Conservation (phyloP, 2,329 filamentous ascomycete species). For the Ceratocystis diversiconidia region DNA sequence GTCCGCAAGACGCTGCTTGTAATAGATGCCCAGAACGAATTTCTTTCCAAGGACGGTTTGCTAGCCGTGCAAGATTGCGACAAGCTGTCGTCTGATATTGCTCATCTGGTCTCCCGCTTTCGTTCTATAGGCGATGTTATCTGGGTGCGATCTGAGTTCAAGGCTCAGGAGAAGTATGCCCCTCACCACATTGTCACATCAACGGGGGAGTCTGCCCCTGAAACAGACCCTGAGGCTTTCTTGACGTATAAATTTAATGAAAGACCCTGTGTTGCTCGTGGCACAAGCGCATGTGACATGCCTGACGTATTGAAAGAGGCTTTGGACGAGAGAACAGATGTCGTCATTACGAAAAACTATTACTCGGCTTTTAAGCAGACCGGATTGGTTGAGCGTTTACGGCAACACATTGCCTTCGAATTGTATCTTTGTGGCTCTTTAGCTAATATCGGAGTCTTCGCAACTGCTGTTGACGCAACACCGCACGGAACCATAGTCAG, state of each 20-base stretch:
- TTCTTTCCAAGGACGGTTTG: slow-evolving; percentile 53
- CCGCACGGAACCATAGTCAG: slow-evolving; percentile 78
- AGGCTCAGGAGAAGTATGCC: slow-evolving; percentile 34
- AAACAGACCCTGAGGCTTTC: slow-evolving; percentile 33
- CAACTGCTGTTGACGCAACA: slow-evolving; percentile 81
- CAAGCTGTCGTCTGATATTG: slow-evolving; percentile 53
- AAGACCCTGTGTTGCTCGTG: slow-evolving; percentile 30
- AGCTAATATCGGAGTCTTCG: slow-evolving; percentile 78
- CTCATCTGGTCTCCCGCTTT: slow-evolving; percentile 55
- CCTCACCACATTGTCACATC: slow-evolving; percentile 4
- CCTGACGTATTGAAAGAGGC: slow-evolving; percentile 29
- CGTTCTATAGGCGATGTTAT: slow-evolving; percentile 58
- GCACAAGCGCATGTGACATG: slow-evolving; percentile 34
- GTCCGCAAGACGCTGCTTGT: slow-evolving; percentile 61
- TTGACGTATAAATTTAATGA: slow-evolving; percentile 29
- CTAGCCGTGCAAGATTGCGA: slow-evolving; percentile 50
- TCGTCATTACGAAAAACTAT: slow-evolving; percentile 51
- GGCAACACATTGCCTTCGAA: slow-evolving; percentile 78
- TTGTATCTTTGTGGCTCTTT: slow-evolving; percentile 78
- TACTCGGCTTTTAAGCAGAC: slow-evolving; percentile 80
- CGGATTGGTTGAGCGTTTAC: slow-evolving; percentile 57
- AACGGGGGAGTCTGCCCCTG: slow-evolving; percentile 15
- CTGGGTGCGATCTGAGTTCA: slow-evolving; percentile 70
- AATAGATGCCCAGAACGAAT: slow-evolving; percentile 84
- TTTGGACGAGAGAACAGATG: slow-evolving; percentile 36